Base-by-base conservation (phyloP, 2,329 filamentous ascomycete genomes). In the Fonsecaea monophora region DNA sequence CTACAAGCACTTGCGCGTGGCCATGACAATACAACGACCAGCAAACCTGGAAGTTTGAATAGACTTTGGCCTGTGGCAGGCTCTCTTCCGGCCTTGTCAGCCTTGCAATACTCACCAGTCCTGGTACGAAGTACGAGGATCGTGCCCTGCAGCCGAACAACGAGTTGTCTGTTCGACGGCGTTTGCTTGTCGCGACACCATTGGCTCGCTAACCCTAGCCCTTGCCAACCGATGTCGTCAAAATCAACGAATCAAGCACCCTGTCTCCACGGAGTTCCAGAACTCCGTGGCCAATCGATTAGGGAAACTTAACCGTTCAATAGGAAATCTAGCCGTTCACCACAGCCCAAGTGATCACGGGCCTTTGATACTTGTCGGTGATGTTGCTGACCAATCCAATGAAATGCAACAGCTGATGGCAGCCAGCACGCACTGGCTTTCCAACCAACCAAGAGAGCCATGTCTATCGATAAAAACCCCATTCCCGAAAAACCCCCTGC, bases 381-480 rank as follows among this genome's bases (percentile, higher is more conserved):
- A 10, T 45, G 13, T 34, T 60, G 57, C 57, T 60, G 57, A 60
- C 57, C 57, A 60, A 60, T 60, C 35, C 57, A 21, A 30, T 25
- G 5, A 3, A 50, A 4, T 25, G 18, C 6, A 50, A 21, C 18
- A 45, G n/a, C 40, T 25, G 25, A 25, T 25, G 25, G 25, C 25
- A 25, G 25, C 25, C 25, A 25, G 25, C 25, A 25, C 25, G 25
- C 25, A 25, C 25, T 25, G 15, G 5, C 15, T 1, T 42, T 13
- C 18, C 7, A 25, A 50, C 45, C 45, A 50, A 25, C 18, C 18
- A 25, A 12, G 40, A 42, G 40, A 42, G 40, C 40, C 38, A 13
- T 10, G 9, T n/a, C 13, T 25, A 25, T 50, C 7, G 12, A 25
- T 25, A 3, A 50, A 50, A 45, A 21, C 45, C 45, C 45, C 45